Evolutionary conservation across 2,329 filamentous ascomycete species (phyloP).

Genomic region (Plenodomus tracheiphilus): DNA sequence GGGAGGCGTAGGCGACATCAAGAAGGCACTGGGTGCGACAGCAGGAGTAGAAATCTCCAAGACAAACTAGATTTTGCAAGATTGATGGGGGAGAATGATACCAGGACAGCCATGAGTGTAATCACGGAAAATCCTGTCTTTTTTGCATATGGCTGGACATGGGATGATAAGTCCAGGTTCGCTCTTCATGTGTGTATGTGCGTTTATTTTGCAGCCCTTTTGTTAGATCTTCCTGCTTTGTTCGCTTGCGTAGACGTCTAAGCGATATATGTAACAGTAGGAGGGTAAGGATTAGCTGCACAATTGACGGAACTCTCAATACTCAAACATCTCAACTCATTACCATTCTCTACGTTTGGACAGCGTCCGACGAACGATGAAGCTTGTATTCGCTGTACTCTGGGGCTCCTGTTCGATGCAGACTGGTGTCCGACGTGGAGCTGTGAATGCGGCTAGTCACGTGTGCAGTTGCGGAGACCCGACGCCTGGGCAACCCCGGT

Average conservation of each 20-base stretch:
- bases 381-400: too few species aligned
- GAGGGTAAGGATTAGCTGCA: background rate
- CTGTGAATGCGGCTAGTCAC: too few species aligned
- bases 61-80: constrained; percentile 14
- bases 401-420: too few species aligned
- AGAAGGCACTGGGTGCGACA: constrained; percentile 62
- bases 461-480: too few species aligned
- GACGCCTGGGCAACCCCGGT: too few species aligned
- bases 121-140: constrained; percentile 32
- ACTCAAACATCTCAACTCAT: background rate
- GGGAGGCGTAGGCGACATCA: constrained; percentile 38
- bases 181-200: background rate
- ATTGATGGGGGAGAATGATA: constrained; percentile 24
- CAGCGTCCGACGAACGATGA: too few species aligned
- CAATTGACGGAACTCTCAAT: background rate
- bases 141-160: constrained; percentile 37
- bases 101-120: constrained; percentile 33
- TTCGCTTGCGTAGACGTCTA: background rate
- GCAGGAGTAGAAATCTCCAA: constrained; percentile 58
- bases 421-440: too few species aligned
- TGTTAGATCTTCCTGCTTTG: background rate
- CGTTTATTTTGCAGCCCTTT: background rate
- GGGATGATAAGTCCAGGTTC: constrained; percentile 7
- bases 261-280: background rate
- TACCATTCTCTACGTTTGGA: too few species aligned